Base-by-base conservation (phyloP, 371 early-diverging fungal genomes). In the Pancytospora epiphaga region DNA sequence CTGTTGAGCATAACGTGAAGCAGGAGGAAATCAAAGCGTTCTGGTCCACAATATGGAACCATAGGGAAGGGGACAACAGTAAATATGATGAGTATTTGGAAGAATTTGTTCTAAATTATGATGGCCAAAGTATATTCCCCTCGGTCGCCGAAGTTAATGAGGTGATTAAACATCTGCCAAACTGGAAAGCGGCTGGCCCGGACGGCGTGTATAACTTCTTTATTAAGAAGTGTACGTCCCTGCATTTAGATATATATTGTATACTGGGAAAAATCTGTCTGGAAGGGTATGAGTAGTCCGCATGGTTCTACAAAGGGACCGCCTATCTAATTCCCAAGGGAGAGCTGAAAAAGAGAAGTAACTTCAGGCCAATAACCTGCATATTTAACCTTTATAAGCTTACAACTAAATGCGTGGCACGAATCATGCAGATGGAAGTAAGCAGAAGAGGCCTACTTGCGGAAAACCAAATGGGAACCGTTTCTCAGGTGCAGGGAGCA, bases 401-500 rank as follows among this genome's bases (percentile, higher is more conserved):
- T n/a, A 58, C n/a, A 9, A 65, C 66, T 2, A 66, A 66, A 60
- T 57, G 34, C n/a, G 27, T 27, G 3, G 52, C 63, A 2, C 25
- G 30, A 39, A 19, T 54, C 2, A 39, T 32, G 47, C 52, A 27
- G 19, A 12, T 57, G 3, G 32, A 49, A 27, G 67, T 66, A 6
- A 18, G 52, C n/a, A 36, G 40, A 36, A 39, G 58, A 39, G 36
- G 38, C 18, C 65, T 66, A 2, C 33, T 61, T 3, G 1, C 62
- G 22, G 67, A 65, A 29, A 66, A 66, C 49, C 67, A 66, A 30
- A n/a, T 66, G 57, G 67, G 62, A 32, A 66, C 61, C 50, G 67
- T 62, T 2, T 4, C 29, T 36, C 15, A 60, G n/a, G 67, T 57
- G 22, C 30, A 62, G 32, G 63, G 65, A 64, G 56, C 61, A 2